Evolutionary conservation across 345 rosid genomes (phyloP).

Genomic region (Aurinia saxatilis): DNA sequence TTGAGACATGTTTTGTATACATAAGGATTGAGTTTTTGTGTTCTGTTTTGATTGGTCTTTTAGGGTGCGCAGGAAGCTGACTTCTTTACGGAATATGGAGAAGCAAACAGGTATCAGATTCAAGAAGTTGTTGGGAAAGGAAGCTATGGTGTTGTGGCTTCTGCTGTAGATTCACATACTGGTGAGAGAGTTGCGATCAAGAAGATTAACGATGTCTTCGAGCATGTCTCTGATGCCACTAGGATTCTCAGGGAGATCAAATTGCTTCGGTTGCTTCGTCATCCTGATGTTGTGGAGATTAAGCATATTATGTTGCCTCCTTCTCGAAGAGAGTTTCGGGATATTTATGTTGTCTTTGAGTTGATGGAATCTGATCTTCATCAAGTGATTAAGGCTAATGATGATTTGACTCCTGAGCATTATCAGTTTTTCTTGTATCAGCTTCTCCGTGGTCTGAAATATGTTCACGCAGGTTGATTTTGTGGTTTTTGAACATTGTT

Average conservation of each 20-base stretch:
- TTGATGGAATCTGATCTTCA: constrained; percentile 99
- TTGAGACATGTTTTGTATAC: too few relatives aligned
- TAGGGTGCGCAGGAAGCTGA: constrained; percentile 56
- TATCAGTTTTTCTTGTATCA: constrained; percentile 94
- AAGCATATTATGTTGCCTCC: constrained; percentile 99
- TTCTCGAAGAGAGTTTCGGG: constrained; percentile 84
- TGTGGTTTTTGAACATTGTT: neutral
- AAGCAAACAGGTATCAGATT: constrained; percentile 75
- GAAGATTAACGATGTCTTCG: constrained; percentile 94
- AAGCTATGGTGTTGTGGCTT: constrained; percentile 95
- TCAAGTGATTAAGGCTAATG: constrained; percentile 93
- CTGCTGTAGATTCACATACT: constrained; percentile 78
- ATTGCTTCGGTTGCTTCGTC: constrained; percentile 84
- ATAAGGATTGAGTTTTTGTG: neutral
- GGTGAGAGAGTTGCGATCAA: constrained; percentile 91
- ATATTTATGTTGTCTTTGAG: constrained; percentile 93
- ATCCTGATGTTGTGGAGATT: constrained; percentile 90
- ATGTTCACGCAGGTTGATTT: constrained; percentile 72
- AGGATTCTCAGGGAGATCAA: constrained; percentile 95
- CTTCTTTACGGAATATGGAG: constrained; percentile 97
- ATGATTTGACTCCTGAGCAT: constrained; percentile 96
- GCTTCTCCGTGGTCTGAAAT: constrained; percentile 95
- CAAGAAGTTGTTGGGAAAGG: constrained; percentile 98
- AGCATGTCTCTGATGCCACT: constrained; percentile 96
- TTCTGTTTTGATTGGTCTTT: constrained; percentile 4